A percentile compares a stretch with the other conserved stretches of the same genome.
Conservation (phyloP, 495 filamentous ascomycete genomes). For the Aspergillus steynii region DNA sequence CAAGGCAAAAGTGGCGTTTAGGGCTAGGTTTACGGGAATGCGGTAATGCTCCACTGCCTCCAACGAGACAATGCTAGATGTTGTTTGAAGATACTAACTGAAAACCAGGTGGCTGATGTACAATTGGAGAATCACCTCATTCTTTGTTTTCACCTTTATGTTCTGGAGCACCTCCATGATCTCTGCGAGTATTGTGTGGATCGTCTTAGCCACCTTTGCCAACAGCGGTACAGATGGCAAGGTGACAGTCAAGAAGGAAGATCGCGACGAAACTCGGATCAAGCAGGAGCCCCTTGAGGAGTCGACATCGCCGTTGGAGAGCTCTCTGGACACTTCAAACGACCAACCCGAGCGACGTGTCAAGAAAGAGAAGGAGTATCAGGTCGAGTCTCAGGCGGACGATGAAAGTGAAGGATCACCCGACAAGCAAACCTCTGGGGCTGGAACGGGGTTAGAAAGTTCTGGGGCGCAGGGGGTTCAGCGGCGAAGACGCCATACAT, state of each 20-base stretch:
- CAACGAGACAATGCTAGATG: background rate
- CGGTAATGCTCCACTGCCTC: constrained; percentile 38
- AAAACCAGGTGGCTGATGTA: constrained; percentile 75
- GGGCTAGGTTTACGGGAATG: constrained; percentile 71
- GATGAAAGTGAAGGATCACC: constrained; percentile 11
- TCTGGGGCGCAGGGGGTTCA: constrained; percentile 36
- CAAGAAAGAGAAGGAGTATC: constrained; percentile 28
- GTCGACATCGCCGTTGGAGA: constrained; percentile 11
- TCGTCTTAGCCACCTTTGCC: constrained; percentile 44
- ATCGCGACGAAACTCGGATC: constrained; percentile 16
- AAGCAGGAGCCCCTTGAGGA: constrained; percentile 34
- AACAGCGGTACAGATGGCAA: constrained; percentile 19
- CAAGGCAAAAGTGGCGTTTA: constrained; percentile 62
- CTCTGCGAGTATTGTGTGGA: constrained; percentile 60
- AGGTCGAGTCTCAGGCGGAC: constrained; percentile 22
- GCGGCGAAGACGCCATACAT: constrained; percentile 34
- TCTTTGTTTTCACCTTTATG: constrained; percentile 60
- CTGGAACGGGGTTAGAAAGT: constrained; percentile 38
- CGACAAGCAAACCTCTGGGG: constrained; percentile 8
- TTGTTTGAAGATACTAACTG: constrained; percentile 6
- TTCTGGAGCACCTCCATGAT: constrained; percentile 78
- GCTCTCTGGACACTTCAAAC: constrained; percentile 13
- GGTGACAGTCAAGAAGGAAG: constrained; percentile 28
- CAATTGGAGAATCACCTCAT: constrained; percentile 67
- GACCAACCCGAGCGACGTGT: constrained; percentile 2